Conservation (phyloP, 306 rosid species). For the peach (Prunus persica) region Prunus_persica_NCBIv2 NC_034011.1:18905501-18906000, state of each 20-base stretch:
- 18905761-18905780: not conserved
- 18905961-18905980: not conserved
- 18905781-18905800: not conserved
- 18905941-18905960: not conserved
- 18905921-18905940: not conserved
- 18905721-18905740: not conserved
- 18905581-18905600: not conserved
- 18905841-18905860: not conserved
- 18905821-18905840: not conserved
- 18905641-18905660: not conserved
- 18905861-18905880: not conserved
- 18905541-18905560: constrained; percentile 5
- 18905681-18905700: not conserved
- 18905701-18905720: not conserved
- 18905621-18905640: not conserved
- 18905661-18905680: not conserved
- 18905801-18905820: not conserved
- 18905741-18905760: not conserved
- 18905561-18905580: not conserved
- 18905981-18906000: not conserved
- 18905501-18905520: constrained; percentile 14
- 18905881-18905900: not conserved
- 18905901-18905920: not conserved
- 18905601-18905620: not conserved
- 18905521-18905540: not conserved